phyloP scores from a whole-genome alignment of 2,329 filamentous ascomycete species.

The Ophiocordyceps robertsii region DNA sequence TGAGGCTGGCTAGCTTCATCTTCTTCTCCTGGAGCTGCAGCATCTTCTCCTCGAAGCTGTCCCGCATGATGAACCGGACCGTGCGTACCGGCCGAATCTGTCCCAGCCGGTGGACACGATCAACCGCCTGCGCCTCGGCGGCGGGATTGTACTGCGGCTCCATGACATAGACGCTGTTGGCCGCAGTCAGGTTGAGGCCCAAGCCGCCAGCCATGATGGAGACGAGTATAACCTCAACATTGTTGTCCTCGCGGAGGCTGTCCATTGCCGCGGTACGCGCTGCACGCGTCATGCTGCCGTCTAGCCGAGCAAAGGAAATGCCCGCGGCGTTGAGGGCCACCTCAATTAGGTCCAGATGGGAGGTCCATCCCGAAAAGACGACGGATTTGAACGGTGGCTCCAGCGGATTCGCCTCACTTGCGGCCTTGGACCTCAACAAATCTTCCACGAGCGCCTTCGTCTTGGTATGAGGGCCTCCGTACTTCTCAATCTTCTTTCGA shows the following conservation, averaged over 20 bases:
- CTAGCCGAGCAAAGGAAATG: conserved; percentile 67
- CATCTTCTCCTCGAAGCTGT: conserved; percentile 93
- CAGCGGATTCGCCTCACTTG: conserved; percentile 45
- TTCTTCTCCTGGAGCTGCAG: conserved; percentile 83
- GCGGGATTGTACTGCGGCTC: conserved; percentile 97
- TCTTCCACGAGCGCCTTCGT: conserved; percentile 70
- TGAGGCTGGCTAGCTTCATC: conserved; percentile 76
- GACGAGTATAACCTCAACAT: conserved; percentile 70
- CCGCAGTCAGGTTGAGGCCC: conserved; percentile 79
- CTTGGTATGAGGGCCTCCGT: conserved; percentile 83
- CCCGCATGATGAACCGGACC: conserved; percentile 76
- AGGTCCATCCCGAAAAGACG: conserved; percentile 93
- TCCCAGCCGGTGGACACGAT: conserved; percentile 81
- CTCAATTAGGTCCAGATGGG: conserved; percentile 84
- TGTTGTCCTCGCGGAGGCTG: conserved; percentile 58
- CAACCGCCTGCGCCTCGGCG: conserved; percentile 85
- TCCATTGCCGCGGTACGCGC: conserved; percentile 66
- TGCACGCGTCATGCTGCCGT: conserved; percentile 72
- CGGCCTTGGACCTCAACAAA: conserved; percentile 49
- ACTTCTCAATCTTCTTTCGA: conserved; percentile 51
- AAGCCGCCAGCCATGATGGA: conserved; percentile 88
- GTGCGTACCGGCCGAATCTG: conserved; percentile 84
- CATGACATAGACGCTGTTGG: conserved; percentile 88
- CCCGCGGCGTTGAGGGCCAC: conserved; percentile 56
- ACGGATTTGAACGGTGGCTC: conserved; percentile 81